These are phyloP conservation scores for Leucocoprinus birnbaumii DNA, from an alignment of 768 basidiomycete species.

Conservation along the genomic window DNA sequence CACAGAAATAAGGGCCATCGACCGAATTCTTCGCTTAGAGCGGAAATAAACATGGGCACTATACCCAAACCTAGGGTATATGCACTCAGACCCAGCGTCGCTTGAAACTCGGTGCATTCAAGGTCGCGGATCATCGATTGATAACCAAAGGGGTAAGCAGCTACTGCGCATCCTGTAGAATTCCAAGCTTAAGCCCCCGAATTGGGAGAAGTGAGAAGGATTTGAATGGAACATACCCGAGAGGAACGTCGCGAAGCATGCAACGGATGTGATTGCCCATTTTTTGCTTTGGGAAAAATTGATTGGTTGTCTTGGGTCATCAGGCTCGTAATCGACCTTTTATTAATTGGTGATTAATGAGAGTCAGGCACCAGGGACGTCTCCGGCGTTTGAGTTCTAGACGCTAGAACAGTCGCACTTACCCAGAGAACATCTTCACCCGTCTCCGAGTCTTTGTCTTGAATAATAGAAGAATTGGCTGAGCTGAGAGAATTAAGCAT, in stretches of 20 bases:
- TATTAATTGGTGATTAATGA: too few relatives aligned
- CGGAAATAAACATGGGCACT: slow-evolving; percentile 59
- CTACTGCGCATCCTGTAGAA: slow-evolving; percentile 37
- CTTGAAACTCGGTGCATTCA: slow-evolving; percentile 38
- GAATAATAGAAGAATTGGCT: too few relatives aligned
- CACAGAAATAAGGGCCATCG: slow-evolving; percentile 54
- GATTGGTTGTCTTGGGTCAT: slow-evolving; percentile 16
- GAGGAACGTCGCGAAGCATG: slow-evolving; percentile 40
- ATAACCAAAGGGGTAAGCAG: slow-evolving; percentile 54
- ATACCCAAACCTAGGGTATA: slow-evolving; percentile 60
- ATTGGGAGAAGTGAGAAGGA: neutral
- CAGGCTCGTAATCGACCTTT: slow-evolving; percentile 13
- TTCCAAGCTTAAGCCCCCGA: neutral
- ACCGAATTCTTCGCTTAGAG: slow-evolving; percentile 71
- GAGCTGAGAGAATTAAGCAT: too few relatives aligned
- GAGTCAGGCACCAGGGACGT: too few relatives aligned
- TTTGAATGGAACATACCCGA: slow-evolving; percentile 27
- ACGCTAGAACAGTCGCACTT: neutral
- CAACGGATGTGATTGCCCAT: slow-evolving; percentile 28
- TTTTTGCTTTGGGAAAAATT: slow-evolving; percentile 20
- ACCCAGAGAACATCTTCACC: slow-evolving; percentile 6
- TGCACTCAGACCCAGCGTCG: slow-evolving; percentile 45
- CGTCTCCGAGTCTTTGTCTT: too few relatives aligned
- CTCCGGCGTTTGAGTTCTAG: too few relatives aligned
- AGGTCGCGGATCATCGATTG: slow-evolving; percentile 53